Percentiles rank a stretch among this genome's conserved stretches.
These are phyloP conservation scores for Colletotrichum sp. DNA, from an alignment of 2,329 filamentous ascomycete genomes.

Conservation along the genomic window DNA sequence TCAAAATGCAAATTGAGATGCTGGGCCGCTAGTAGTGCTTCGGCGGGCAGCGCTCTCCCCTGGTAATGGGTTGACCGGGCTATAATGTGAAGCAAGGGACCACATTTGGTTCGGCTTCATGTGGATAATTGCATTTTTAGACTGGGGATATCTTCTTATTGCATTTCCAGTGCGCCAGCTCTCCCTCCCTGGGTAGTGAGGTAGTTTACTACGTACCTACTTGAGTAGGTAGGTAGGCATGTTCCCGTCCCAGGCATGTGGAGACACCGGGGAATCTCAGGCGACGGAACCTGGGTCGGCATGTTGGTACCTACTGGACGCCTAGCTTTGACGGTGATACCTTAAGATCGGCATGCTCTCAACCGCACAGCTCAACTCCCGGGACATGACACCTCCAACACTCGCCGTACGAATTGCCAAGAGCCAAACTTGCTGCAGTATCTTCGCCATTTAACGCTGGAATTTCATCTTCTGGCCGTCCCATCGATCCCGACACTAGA, in stretches of 20 bases:
- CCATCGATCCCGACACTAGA: background rate
- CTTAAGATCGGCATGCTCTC: background rate
- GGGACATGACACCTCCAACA: background rate
- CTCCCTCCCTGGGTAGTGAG: background rate
- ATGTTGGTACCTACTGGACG: background rate
- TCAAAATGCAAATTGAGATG: background rate
- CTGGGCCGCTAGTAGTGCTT: background rate
- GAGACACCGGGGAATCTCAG: background rate
- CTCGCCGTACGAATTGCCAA: background rate
- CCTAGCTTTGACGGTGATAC: background rate
- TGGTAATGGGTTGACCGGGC: background rate
- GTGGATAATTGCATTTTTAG: background rate
- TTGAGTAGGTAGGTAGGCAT: background rate
- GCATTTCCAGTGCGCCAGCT: background rate
- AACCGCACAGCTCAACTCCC: background rate
- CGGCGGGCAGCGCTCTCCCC: background rate
- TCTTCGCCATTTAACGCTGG: background rate
- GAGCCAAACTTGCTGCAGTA: background rate
- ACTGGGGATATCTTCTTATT: background rate
- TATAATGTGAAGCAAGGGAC: background rate
- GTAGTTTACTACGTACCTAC: background rate
- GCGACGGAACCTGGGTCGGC: background rate
- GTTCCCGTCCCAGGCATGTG: background rate
- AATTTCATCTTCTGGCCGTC: background rate
- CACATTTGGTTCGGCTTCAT: background rate